Evolutionary conservation across 2,329 filamentous ascomycete genomes (phyloP).

Genomic region (Alternaria sp.): DNA sequence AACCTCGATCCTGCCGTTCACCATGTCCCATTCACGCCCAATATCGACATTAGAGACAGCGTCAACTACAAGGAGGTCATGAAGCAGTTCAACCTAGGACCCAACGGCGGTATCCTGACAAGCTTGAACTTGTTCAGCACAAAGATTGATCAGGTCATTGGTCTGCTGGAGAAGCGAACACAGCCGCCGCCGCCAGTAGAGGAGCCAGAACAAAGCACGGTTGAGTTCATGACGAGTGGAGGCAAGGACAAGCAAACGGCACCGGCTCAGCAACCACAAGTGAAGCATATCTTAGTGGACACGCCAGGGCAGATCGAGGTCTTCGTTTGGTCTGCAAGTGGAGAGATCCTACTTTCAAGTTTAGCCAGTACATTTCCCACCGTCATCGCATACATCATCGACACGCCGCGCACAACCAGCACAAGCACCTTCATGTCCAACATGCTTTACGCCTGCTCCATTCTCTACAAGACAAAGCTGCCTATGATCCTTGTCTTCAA

Average conservation of each 20-base stretch:
- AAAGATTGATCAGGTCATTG: conserved; percentile 95
- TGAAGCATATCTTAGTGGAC: conserved; percentile 87
- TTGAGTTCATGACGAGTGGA: conserved; percentile 47
- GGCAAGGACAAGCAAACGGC: conserved; percentile 37
- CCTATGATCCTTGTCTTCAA: conserved; percentile 99
- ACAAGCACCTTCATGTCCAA: conserved; percentile 99
- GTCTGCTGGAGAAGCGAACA: conserved; percentile 87
- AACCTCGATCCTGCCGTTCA: conserved; percentile 97
- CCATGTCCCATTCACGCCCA: conserved; percentile 91
- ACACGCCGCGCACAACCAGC: conserved; percentile 90
- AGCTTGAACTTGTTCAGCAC: conserved; percentile 96
- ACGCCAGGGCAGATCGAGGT: conserved; percentile 98
- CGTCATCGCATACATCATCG: conserved; percentile 96
- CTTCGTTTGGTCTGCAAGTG: conserved; percentile 97
- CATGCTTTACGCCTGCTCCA: conserved; percentile 99
- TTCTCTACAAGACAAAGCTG: conserved; percentile 97
- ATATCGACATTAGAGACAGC: conserved; percentile 98
- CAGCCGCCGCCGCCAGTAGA: conserved; percentile 56
- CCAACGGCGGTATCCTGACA: conserved; percentile 96
- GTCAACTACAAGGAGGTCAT: conserved; percentile 99
- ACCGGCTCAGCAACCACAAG: conserved; percentile 63
- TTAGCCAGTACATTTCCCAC: conserved; percentile 95
- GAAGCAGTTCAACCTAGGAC: conserved; percentile 98
- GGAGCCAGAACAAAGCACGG: conserved; percentile 42
- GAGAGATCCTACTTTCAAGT: conserved; percentile 91